Base-by-base conservation (phyloP, 257 asterid species). In the Fraxinus pennsylvanica region DNA sequence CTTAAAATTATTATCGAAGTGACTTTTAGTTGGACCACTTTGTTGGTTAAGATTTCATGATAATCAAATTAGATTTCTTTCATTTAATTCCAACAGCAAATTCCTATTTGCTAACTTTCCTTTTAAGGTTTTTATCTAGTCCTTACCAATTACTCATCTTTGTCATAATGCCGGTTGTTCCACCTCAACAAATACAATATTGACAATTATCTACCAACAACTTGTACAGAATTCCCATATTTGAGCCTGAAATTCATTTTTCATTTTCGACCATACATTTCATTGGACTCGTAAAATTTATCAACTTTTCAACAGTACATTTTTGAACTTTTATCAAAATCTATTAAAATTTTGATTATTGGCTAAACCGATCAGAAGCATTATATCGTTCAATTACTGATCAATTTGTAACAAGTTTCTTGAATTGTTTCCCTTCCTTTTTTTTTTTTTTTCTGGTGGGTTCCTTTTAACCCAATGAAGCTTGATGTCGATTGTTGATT, bases 81-180 rank as follows among this genome's bases (percentile, higher is more conserved):
- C 66, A 79, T 75, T 71, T 76, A 59, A 8, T 17, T 3, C 6
- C 74, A 74, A 19, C 30, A 9, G 12, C 69, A 30, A 66, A 66
- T 7, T 7, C 76, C 75, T 73, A 76, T 68, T 74, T 68, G 38
- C 68, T 73, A 68, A 74, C 86, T 80, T 82, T 74, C 75, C 80
- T 80, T 77, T 74, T 77, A 77, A 82, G 88, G 72, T 59, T 25
- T 25, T 73, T 63, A 73, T 47, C 14, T 50, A 27, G 67, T 47
- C 21, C 66, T 29, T 77, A 71, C 79, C 72, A 61, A 45, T 52
- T 69, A 79, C 75, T 65, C 30, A 47, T 69, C 70, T 76, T 78
- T 25, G 47, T 52, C 45, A 19, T 67, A 72, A 79, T 82, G 86
- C 65, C 72, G 85, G 86, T 85, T 52, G 88, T 72, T 82, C 72